Conservation (phyloP, 2,329 filamentous ascomycete genomes). For the Triangularia setosa region DNA sequence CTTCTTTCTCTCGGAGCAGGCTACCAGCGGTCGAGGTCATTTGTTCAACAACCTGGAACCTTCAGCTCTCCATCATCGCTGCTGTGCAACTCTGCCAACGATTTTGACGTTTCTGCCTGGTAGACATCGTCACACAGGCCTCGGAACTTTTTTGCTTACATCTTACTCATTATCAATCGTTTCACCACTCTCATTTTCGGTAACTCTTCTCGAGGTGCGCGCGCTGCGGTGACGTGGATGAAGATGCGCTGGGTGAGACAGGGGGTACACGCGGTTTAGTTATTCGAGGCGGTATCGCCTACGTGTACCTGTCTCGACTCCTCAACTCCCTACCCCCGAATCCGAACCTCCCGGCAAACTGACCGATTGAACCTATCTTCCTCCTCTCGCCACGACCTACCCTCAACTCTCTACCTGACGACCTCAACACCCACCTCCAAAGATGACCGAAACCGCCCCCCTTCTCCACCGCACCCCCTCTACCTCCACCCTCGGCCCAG, state of each 20-base stretch:
- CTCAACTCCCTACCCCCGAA: background rate
- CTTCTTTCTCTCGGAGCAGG: background rate
- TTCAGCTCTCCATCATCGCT: background rate
- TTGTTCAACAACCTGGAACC: background rate
- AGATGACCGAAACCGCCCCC: background rate
- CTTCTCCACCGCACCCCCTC: background rate
- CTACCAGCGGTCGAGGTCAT: conserved; percentile 1
- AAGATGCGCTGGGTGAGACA: background rate
- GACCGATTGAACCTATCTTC: background rate
- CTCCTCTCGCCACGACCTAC: no score
- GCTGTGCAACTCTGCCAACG: background rate
- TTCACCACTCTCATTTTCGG: background rate
- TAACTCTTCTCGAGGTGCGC: background rate
- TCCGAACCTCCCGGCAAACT: background rate
- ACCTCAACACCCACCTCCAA: background rate
- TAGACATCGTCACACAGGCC: background rate
- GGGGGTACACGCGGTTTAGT: background rate
- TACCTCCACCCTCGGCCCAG: conserved; percentile 19
- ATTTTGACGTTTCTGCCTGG: background rate
- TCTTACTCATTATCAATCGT: background rate
- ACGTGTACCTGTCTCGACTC: background rate
- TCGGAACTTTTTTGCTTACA: background rate
- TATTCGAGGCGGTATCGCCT: background rate
- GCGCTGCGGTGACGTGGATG: background rate
- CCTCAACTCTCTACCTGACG: no score